These are phyloP conservation scores for Deuterostichococcus epilithicus DNA, from an alignment of 139 green algal species.

Conservation along the genomic window DNA sequence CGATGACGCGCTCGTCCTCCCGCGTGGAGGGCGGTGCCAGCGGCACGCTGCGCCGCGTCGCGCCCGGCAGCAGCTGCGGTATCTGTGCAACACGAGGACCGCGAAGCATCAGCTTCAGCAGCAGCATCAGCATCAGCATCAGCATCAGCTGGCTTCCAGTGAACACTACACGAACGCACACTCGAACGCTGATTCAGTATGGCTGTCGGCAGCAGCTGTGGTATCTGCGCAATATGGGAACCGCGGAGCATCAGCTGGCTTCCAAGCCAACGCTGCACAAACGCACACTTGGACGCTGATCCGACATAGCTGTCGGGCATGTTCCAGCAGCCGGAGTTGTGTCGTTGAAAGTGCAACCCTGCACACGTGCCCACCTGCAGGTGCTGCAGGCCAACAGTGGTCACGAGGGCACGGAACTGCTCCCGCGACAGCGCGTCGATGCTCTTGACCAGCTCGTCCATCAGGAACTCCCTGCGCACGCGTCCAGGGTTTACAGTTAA, in stretches of 20 bases:
- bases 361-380: constrained; percentile 7
- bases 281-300: no score
- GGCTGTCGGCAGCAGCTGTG: constrained; percentile 45
- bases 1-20: constrained; percentile 21
- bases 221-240: constrained; percentile 42
- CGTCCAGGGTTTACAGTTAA: no score
- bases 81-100: constrained; percentile 13
- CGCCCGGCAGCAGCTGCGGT: constrained; percentile 24
- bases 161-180: background rate
- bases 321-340: background rate
- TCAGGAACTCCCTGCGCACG: constrained; percentile 79
- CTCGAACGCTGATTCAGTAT: background rate
- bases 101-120: constrained; percentile 56
- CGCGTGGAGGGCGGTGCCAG: constrained; percentile 50
- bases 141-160: constrained; percentile 50
- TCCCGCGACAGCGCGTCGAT: constrained; percentile 88
- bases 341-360: background rate
- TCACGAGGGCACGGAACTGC: constrained; percentile 56
- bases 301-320: background rate
- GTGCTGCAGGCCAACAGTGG: constrained; percentile 32
- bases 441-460: constrained; percentile 92
- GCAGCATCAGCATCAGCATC: constrained; percentile 73
- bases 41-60: constrained; percentile 23
- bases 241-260: constrained; percentile 52
- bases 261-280: background rate